phyloP scores from a whole-genome alignment of 2,329 filamentous ascomycete species.

The Coniochaeta prunicola region DNA sequence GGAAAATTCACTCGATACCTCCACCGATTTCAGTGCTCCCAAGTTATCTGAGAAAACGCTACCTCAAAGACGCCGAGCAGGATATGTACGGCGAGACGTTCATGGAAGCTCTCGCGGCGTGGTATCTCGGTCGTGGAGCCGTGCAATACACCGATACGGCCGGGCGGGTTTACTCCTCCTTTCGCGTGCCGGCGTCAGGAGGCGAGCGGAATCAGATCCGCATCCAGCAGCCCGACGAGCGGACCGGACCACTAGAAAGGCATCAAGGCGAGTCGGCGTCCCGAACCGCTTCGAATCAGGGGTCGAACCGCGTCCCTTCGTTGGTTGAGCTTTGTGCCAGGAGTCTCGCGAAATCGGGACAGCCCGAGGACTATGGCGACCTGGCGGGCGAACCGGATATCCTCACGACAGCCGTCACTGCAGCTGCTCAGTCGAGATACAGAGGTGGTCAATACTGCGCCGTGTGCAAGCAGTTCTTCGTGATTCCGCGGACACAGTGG shows the following conservation, averaged over 20 bases:
- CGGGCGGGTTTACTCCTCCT: conserved; percentile 13
- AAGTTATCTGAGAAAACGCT: neutral
- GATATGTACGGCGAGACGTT: conserved; percentile 3
- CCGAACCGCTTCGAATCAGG: neutral
- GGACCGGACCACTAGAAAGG: neutral
- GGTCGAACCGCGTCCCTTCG: conserved; percentile 31
- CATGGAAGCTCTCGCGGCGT: conserved; percentile 10
- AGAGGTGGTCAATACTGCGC: neutral
- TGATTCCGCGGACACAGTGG: neutral
- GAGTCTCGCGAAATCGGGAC: conserved; percentile 34
- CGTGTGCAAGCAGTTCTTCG: neutral
- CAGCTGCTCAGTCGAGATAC: neutral
- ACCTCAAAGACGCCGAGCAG: neutral
- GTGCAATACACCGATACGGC: conserved; percentile 21
- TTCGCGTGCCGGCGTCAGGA: conserved; percentile 9
- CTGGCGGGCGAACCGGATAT: neutral
- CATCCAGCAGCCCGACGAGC: neutral
- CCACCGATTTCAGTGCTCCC: conserved; percentile 8
- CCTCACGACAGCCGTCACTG: neutral
- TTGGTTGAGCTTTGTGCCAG: conserved; percentile 44
- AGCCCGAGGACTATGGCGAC: conserved; percentile 21
- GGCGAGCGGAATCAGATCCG: neutral
- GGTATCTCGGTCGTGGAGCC: conserved; percentile 15
- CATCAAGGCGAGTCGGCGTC: neutral
- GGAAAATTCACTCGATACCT: conserved; percentile 1